phyloP scores from a whole-genome alignment of 176 grass and related monocot species.

The Carex pumila region DNA sequence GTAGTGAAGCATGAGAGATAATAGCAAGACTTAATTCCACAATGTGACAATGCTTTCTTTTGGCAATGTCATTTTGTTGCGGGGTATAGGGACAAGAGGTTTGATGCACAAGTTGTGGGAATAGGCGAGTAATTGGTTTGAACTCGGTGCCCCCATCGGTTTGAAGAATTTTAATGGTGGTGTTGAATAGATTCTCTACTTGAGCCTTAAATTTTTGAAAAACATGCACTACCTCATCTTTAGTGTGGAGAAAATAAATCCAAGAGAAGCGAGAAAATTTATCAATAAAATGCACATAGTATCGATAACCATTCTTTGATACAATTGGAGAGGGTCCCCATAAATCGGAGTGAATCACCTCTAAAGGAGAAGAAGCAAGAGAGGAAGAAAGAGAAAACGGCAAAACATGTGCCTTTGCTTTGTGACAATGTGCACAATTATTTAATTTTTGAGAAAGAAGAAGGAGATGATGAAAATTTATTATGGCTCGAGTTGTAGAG shows the following conservation, averaged over 20 bases:
- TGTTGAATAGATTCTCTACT: not conserved
- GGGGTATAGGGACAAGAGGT: not conserved
- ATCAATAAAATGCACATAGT: not conserved
- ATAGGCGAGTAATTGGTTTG: not conserved
- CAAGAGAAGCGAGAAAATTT: not conserved
- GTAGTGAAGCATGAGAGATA: not conserved
- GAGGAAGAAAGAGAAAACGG: not conserved
- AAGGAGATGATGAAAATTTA: not conserved
- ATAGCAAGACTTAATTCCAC: not conserved
- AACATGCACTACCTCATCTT: not conserved
- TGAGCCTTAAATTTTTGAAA: not conserved
- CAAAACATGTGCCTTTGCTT: not conserved
- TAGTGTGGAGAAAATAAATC: not conserved
- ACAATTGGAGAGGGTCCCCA: not conserved
- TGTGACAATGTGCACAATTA: not conserved
- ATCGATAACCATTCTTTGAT: not conserved
- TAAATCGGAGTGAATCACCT: not conserved
- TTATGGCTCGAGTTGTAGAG: not conserved
- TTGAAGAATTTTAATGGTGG: not conserved
- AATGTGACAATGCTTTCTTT: not conserved
- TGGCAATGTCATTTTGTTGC: not conserved
- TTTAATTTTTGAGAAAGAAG: not conserved
- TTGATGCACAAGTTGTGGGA: not conserved
- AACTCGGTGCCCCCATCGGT: not conserved
- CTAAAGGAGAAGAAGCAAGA: not conserved